A percentile compares a stretch with the other conserved stretches of the same genome.
These are phyloP conservation scores for Exophiala sp. DNA, from an alignment of 2,329 filamentous ascomycete species.

Conservation along the genomic window DNA sequence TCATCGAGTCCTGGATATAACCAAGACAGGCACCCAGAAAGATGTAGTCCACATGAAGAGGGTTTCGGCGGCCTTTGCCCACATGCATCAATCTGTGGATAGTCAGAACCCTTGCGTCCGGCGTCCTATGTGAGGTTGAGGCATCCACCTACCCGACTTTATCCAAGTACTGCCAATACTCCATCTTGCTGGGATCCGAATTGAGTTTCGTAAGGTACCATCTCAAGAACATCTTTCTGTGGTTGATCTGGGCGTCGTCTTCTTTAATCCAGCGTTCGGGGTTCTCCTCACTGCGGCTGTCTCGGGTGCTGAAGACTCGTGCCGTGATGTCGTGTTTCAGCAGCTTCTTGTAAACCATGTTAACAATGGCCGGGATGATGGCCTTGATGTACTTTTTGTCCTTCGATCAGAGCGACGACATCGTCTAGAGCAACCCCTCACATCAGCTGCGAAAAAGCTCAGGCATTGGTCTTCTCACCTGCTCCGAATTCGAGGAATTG, in stretches of 20 bases:
- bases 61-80: slow-evolving; percentile 64
- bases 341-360: slow-evolving; percentile 78
- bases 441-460: not conserved
- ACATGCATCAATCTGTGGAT: slow-evolving; percentile 65
- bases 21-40: slow-evolving; percentile 67
- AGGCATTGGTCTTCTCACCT: slow-evolving; percentile 43
- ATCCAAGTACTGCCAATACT: slow-evolving; percentile 78
- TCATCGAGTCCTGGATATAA: slow-evolving; percentile 71
- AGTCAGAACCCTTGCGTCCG: not conserved
- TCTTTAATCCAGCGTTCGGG: slow-evolving; percentile 60
- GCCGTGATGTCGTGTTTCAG: slow-evolving; percentile 77
- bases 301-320: slow-evolving; percentile 60
- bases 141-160: slow-evolving; percentile 62
- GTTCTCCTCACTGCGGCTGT: slow-evolving; percentile 60
- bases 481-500: slow-evolving; percentile 69
- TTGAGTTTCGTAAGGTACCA: slow-evolving; percentile 70
- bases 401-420: slow-evolving; percentile 62
- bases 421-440: slow-evolving; percentile 50
- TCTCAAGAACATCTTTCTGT: slow-evolving; percentile 70
- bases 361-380: slow-evolving; percentile 76
- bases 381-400: slow-evolving; percentile 71
- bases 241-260: slow-evolving; percentile 65
- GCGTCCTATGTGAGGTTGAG: not conserved
- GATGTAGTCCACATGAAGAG: slow-evolving; percentile 72
- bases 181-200: slow-evolving; percentile 65